Evolutionary conservation across 2,329 filamentous ascomycete species (phyloP).

Genomic region (Aspergillus tubingensis): DNA sequence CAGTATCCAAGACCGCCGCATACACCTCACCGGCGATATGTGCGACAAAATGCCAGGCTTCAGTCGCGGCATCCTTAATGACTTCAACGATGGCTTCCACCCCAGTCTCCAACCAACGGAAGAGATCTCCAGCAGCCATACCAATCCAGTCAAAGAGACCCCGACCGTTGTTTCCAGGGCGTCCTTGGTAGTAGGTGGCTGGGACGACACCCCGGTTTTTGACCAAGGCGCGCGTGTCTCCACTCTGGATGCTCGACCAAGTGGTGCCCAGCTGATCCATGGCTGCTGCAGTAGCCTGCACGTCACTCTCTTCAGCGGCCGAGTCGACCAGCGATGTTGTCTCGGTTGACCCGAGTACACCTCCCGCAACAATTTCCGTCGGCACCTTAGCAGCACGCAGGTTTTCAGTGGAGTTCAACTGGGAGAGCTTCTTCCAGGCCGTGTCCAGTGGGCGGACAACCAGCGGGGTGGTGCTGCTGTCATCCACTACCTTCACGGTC

Average conservation of each 20-base stretch:
- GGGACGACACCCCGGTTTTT: background rate
- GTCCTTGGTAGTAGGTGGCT: background rate
- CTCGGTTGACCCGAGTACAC: background rate
- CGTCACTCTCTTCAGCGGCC: background rate
- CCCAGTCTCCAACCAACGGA: background rate
- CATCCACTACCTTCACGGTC: background rate
- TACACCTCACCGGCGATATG: constrained; percentile 13
- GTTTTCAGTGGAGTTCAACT: background rate
- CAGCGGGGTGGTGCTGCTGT: background rate
- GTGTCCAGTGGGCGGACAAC: constrained; percentile 5
- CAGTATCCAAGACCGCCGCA: constrained; percentile 15
- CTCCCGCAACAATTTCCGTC: background rate
- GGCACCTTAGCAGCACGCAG: constrained; percentile 6
- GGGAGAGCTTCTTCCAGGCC: background rate
- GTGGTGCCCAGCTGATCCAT: background rate
- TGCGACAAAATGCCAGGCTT: constrained; percentile 7
- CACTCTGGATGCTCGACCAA: background rate
- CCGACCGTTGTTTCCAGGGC: background rate
- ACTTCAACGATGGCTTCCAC: background rate
- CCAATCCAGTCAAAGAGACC: background rate
- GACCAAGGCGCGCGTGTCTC: background rate
- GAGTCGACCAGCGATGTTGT: background rate
- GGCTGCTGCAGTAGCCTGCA: background rate
- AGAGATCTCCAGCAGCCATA: constrained; percentile 9
- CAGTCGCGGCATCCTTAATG: background rate